These are phyloP conservation scores for Chromera velia DNA, from an alignment of 73 alveolate species.

Conservation along the genomic window DNA sequence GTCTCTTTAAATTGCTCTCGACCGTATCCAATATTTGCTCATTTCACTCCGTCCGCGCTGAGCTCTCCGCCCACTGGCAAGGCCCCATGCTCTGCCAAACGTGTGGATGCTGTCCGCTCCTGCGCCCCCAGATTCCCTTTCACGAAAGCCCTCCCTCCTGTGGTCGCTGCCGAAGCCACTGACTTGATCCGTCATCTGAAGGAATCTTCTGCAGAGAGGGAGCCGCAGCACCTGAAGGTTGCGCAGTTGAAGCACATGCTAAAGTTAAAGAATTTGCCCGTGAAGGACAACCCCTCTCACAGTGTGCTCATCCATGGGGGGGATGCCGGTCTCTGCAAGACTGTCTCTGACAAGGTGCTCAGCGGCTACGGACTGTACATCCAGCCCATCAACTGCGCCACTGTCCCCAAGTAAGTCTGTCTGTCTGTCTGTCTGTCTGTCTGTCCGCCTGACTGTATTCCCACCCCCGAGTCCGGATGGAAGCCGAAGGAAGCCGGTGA, in stretches of 20 bases:
- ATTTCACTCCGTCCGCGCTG: no score
- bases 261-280: slow-evolving; percentile 49
- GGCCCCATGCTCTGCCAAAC: no score
- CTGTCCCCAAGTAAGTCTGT: slow-evolving; percentile 72
- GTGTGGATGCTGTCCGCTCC: slow-evolving; percentile 56
- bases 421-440: slow-evolving; percentile 43
- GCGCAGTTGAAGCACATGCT: slow-evolving; percentile 37
- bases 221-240: slow-evolving; percentile 36
- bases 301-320: slow-evolving; percentile 65
- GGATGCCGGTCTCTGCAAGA: slow-evolving; percentile 51
- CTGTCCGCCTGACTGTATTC: slow-evolving; percentile 50
- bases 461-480: slow-evolving; percentile 51
- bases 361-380: slow-evolving; percentile 56
- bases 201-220: slow-evolving; percentile 50
- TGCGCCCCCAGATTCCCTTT: slow-evolving; percentile 62
- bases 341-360: slow-evolving; percentile 50
- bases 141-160: slow-evolving; percentile 68
- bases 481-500: no score
- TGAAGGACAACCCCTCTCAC: slow-evolving; percentile 54
- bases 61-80: no score
- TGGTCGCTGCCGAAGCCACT: slow-evolving; percentile 55
- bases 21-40: no score
- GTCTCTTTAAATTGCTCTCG: no score
- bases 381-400: slow-evolving; percentile 71
- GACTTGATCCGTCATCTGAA: slow-evolving; percentile 57